phyloP scores from a whole-genome alignment of 495 filamentous ascomycete species.

The Aspergillus baeticus region DNA sequence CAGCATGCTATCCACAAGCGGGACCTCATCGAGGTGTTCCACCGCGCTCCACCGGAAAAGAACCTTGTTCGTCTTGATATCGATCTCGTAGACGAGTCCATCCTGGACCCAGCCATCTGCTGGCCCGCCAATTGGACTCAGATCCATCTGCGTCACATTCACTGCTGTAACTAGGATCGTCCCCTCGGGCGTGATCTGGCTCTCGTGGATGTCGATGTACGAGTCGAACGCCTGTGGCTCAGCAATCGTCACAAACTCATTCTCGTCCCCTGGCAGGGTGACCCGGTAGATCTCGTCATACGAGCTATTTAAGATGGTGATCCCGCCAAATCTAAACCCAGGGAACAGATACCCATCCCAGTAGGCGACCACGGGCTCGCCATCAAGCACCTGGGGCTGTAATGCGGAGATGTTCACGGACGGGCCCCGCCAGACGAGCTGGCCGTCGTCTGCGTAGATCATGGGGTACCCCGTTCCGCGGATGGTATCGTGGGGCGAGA shows the following conservation, averaged over 20 bases:
- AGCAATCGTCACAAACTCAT: constrained; percentile 24
- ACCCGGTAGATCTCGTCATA: constrained; percentile 41
- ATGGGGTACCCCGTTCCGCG: constrained; percentile 15
- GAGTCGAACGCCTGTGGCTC: constrained; percentile 19
- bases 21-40: constrained; percentile 27
- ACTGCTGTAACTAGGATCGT: constrained; percentile 54
- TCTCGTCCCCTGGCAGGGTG: constrained; percentile 18
- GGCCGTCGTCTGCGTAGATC: constrained; percentile 29
- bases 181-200: constrained; percentile 38
- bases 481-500: constrained; percentile 15
- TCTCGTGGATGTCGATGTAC: constrained; percentile 42
- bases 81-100: constrained; percentile 48
- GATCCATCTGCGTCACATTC: constrained; percentile 44
- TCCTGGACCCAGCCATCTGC: constrained; percentile 50
- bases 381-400: constrained; percentile 24
- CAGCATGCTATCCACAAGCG: constrained; percentile 12
- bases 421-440: constrained; percentile 28
- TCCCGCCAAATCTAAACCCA: constrained; percentile 32
- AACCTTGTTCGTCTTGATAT: constrained; percentile 39
- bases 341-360: constrained; percentile 22
- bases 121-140: constrained; percentile 41
- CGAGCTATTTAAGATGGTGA: constrained; percentile 41
- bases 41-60: constrained; percentile 38
- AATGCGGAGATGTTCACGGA: constrained; percentile 18
- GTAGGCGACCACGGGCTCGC: constrained; percentile 25